Base-by-base conservation (phyloP, 306 rosid species). In the Parietaria judaica region DNA sequence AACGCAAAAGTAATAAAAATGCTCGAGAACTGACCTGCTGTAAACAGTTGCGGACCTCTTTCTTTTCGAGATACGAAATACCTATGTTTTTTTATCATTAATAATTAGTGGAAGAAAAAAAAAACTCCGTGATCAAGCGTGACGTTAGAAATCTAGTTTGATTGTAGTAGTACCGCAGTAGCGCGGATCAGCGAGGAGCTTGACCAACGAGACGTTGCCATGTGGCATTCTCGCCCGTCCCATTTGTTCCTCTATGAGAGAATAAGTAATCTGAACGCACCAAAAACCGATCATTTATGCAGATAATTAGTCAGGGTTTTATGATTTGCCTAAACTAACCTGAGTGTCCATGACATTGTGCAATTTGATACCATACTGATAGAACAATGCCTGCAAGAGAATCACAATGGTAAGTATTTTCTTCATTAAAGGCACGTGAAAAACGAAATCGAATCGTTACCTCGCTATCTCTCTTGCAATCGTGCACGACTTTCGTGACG, bases 391-490 rank as follows among this genome's bases (percentile, higher is more conserved):
- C 99, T 92, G 65, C 56, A 81, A 74, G 66, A 72, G 14, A 23
- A 23, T 23, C 31, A 23, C 9, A 41, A 41, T 41, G 45, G 2
- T 8, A 41, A 41, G 31, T 23, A 23, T 23, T 23, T 1, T 23
- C 31, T 23, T 23, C 1, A 23, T 23, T 23, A 2, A 23, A 23
- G 31, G 31, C 31, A 23, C 2, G 31, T 23, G 1, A 23, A 23
- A 23, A 23, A 23, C 2, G 31, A 23, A 2, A 23, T 23, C 31
- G 31, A 23, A 23, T 23, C 31, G 31, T 23, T 74, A 92, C 98
- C 96, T 92, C 98, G 51, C 98, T 88, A 36, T 92, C 98, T 65
- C 98, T 83, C 81, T 84, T 92, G 88, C 99, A 92, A 76, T 92
- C 99, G 61, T 92, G 99, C 80, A 92, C 84, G 71, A 88, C 99